Percentiles rank a stretch among this genome's conserved stretches.
phyloP scores from a whole-genome alignment of 768 basidiomycete genomes.

The Trametes meyenii region DNA sequence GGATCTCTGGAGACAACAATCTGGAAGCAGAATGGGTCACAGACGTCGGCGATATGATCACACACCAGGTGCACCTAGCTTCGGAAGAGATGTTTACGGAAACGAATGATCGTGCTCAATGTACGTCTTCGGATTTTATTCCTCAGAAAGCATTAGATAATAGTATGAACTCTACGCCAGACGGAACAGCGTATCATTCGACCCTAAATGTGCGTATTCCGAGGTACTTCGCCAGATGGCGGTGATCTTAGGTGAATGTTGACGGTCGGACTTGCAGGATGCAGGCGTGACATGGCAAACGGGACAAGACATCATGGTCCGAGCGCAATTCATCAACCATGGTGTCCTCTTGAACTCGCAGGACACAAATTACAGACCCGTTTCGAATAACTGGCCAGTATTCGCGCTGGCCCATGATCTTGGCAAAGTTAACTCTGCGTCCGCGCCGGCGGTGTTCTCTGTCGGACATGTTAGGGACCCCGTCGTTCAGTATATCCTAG shows the following conservation, averaged over 20 bases:
- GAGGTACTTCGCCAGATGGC: no score
- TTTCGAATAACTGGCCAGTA: conserved; percentile 60
- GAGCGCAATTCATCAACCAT: conserved; percentile 61
- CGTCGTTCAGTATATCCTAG: conserved; percentile 38
- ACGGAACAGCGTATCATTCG: conserved; percentile 69
- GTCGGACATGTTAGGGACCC: conserved; percentile 43
- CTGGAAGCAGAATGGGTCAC: conserved; percentile 59
- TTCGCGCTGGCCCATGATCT: conserved; percentile 64
- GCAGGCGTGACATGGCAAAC: conserved; percentile 56
- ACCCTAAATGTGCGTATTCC: conserved; percentile 35
- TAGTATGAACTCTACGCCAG: conserved; percentile 34
- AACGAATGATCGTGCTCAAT: conserved; percentile 59
- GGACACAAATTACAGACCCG: conserved; percentile 59
- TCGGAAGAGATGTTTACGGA: conserved; percentile 51
- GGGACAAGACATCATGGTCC: conserved; percentile 55
- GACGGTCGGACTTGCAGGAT: conserved; percentile 40
- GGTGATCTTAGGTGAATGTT: background rate
- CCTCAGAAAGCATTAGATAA: background rate
- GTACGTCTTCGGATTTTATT: conserved; percentile 46
- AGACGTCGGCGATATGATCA: conserved; percentile 47
- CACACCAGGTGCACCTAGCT: conserved; percentile 60
- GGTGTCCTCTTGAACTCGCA: conserved; percentile 53
- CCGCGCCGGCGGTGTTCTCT: conserved; percentile 34
- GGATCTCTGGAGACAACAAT: conserved; percentile 39
- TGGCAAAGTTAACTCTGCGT: conserved; percentile 41